Evolutionary conservation across 2,329 filamentous ascomycete species (phyloP), one percentile per base, ranked within the genome.

Genomic region (Sporothrix mexicana): DNA sequence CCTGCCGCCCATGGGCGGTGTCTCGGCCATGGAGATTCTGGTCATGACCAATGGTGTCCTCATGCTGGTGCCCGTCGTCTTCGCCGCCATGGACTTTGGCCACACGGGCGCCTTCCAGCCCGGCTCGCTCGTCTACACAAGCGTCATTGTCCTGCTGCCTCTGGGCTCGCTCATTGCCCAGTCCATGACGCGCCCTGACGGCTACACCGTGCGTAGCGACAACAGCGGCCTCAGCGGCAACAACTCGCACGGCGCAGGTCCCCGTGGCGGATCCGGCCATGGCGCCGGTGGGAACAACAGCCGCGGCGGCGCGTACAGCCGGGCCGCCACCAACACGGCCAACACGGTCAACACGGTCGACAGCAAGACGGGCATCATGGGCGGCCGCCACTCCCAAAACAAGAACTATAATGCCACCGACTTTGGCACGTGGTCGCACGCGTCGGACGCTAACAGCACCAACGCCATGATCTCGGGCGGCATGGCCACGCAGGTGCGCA

Each of bases 21-120:
- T 89, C 53, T 85, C 80, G 0, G 83, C 86, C 5, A 85, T 89
- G 81, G 87, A 89, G 75, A 83, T 87, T 8, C 80, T 89, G 30
- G 82, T 88, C 69, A 85, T 88, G 76, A 86, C 86, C 67, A 88
- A 89, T 51, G 87, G 86, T 12, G 75, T 88, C 0, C 80, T 89
- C 71, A 88, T 89, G 87, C 75, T 88, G 17, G 78, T 88, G 10
- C 87, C 87, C n/a, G 86, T 84, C 72, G 76, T 88, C 72, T 88
- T 89, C 74, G 82, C 85, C 1, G 82, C 80, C 3, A 78, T 89
- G 2, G 82, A 87, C 76, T 85, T 83, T 76, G 80, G 78, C 30
- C 75, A 78, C 12, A 82, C 82, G 12, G 75, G 78, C 4, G 81
- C 81, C 72, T 87, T 88, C 75, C 86, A 88, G 74, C 77, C 85